phyloP scores from a whole-genome alignment of 2,329 filamentous ascomycete genomes.

The Aspergillus arachidicola region DNA sequence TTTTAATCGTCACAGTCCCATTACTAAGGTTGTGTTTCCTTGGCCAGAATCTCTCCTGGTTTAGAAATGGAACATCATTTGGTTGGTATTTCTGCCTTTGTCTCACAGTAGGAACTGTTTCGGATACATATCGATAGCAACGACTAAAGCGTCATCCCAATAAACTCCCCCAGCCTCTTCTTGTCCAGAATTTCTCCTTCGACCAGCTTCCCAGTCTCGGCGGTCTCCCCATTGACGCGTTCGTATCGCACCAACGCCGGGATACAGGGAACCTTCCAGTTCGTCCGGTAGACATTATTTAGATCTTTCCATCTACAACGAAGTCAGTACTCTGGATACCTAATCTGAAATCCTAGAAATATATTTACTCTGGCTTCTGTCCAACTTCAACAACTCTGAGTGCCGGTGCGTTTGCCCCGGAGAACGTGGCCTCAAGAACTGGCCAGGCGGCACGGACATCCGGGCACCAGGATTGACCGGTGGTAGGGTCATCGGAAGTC shows the following conservation, averaged over 20 bases:
- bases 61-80: no score
- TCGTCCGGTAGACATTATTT: slow-evolving; percentile 37
- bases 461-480: slow-evolving; percentile 44
- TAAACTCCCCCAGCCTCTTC: slow-evolving; percentile 24
- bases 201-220: slow-evolving; percentile 35
- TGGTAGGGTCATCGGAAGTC: slow-evolving; percentile 38
- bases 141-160: slow-evolving; percentile 10
- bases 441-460: slow-evolving; percentile 44
- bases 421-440: slow-evolving; percentile 35
- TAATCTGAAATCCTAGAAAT: not conserved
- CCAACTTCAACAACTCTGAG: slow-evolving; percentile 40
- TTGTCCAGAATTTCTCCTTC: slow-evolving; percentile 37
- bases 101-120: no score
- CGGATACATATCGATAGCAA: not conserved
- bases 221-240: slow-evolving; percentile 31
- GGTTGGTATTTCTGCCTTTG: no score
- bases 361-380: slow-evolving; percentile 36
- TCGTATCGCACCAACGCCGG: slow-evolving; percentile 41
- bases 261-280: slow-evolving; percentile 38
- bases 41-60: no score
- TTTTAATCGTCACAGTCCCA: no score
- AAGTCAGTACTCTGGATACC: not conserved
- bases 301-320: slow-evolving; percentile 38
- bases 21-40: no score
- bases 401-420: slow-evolving; percentile 22